Evolutionary conservation across 768 basidiomycete genomes (phyloP).

Genomic region (Xerocomellus dryophilus): DNA sequence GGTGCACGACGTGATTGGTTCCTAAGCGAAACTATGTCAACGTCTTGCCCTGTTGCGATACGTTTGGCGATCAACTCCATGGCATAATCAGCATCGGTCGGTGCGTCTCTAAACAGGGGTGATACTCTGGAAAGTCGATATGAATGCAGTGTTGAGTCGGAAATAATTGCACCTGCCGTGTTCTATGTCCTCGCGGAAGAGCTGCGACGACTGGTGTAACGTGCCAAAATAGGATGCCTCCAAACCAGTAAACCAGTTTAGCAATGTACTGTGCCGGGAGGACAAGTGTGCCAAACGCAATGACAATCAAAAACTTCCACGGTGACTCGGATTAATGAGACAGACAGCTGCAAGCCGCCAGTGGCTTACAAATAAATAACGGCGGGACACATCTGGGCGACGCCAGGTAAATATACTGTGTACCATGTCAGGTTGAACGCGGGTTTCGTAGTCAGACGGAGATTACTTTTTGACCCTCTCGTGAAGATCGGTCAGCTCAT

Average conservation of each 20-base stretch:
- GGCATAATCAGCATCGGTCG: constrained; percentile 68
- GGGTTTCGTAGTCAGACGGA: not conserved
- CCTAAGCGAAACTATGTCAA: constrained; percentile 34
- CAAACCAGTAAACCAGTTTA: constrained; percentile 44
- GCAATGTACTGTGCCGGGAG: constrained; percentile 50
- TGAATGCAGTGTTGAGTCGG: not conserved
- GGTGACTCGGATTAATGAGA: constrained; percentile 6
- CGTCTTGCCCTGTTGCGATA: constrained; percentile 50
- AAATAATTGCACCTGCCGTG: constrained; percentile 37
- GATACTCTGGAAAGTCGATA: constrained; percentile 38
- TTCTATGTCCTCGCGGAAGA: constrained; percentile 44
- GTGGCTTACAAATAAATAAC: constrained; percentile 46
- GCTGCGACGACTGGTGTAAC: constrained; percentile 52
- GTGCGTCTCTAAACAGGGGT: constrained; percentile 47
- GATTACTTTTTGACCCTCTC: constrained; percentile 63
- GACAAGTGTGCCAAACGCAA: constrained; percentile 39
- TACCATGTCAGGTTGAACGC: constrained; percentile 1
- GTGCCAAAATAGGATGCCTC: constrained; percentile 64
- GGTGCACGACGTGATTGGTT: constrained; percentile 17
- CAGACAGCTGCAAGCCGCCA: not conserved
- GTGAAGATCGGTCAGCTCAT: constrained; percentile 55
- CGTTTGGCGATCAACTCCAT: constrained; percentile 66
- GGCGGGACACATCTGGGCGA: constrained; percentile 45
- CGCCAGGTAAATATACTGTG: constrained; percentile 68
- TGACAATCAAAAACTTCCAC: constrained; percentile 36